These are phyloP conservation scores for Mucor lusitanicus DNA, from an alignment of 371 early-diverging fungal genomes.

Conservation along the genomic window DNA sequence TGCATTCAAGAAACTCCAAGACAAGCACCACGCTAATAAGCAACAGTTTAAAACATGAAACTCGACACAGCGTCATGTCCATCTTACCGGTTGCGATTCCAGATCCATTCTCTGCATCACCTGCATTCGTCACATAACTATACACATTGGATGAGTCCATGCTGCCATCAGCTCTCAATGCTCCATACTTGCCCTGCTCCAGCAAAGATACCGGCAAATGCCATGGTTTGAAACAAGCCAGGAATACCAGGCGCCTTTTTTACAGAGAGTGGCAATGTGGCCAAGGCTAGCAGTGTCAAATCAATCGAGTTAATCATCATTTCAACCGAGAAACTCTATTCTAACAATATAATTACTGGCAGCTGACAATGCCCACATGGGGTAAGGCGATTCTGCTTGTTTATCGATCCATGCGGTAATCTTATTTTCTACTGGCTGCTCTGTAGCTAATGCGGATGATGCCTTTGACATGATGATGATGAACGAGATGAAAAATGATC, in stretches of 20 bases:
- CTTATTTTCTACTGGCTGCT: not conserved
- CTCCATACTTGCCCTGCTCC: slow-evolving; percentile 44
- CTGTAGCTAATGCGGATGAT: not conserved
- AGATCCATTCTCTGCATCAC: slow-evolving; percentile 52
- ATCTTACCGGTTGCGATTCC: slow-evolving; percentile 54
- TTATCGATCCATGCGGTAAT: slow-evolving; percentile 36
- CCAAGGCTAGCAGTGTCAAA: slow-evolving; percentile 26
- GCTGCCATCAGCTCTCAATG: not conserved
- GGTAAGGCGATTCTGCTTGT: slow-evolving; percentile 40
- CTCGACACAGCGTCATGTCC: not conserved
- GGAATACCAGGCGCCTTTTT: slow-evolving; percentile 44
- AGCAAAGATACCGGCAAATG: slow-evolving; percentile 45
- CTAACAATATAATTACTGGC: slow-evolving; percentile 24
- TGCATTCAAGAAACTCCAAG: slow-evolving; percentile 49
- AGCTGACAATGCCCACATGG: slow-evolving; percentile 48
- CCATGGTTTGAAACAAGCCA: slow-evolving; percentile 39
- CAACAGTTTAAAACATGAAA: not conserved
- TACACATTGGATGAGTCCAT: not conserved
- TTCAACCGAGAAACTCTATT: not conserved
- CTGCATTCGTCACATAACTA: slow-evolving; percentile 46
- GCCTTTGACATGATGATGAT: slow-evolving; percentile 13
- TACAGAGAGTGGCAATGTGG: slow-evolving; percentile 37
- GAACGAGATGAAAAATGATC: slow-evolving; percentile 1
- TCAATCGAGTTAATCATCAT: not conserved
- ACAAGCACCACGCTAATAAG: slow-evolving; percentile 54